Base-by-base conservation (phyloP, 208 protist species). In the Vickermania ingenoplastis region DNA sequence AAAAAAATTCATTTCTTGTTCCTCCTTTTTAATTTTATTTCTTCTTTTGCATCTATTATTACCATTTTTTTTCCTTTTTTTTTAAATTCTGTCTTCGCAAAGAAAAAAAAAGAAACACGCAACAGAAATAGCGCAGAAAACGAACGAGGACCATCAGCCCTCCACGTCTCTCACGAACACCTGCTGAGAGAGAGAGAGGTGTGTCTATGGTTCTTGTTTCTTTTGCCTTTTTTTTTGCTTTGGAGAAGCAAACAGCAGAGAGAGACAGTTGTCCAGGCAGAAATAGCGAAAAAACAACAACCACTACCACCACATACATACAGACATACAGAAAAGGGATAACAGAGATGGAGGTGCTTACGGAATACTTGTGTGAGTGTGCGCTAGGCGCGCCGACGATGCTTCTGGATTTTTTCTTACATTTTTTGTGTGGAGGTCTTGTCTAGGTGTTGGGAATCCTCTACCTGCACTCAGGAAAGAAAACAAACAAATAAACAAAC, bases 171-270 rank as follows among this genome's bases (percentile, higher is more conserved):
- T n/a, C 36, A 45, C 11, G 36, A 7, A 45, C 36, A 45, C 36
- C 36, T n/a, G 36, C 17, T 45, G 17, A 45, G 36, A 17, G 17
- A 7, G 36, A 45, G 36, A 45, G n/a, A n/a, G n/a, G n/a, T n/a
- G n/a, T n/a, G n/a, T n/a, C n/a, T n/a, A n/a, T n/a, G n/a, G n/a
- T n/a, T 45, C 11, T n/a, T 45, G 2, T 26, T 11, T 30, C 28
- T 41, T 65, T 45, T 56, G 22, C 50, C 26, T 64, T 56, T 59
- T 59, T 41, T 64, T 48, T 53, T 63, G 59, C 11, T 67, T n/a
- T n/a, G 17, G 17, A 45, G 17, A 45, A 45, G 17, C 7, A 45
- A 7, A 45, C 11, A 45, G 36, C 7, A 45, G 36, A 45, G 36
- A 45, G 36, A 45, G 36, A 45, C 11, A 45, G 36, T n/a, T 7